phyloP scores from a whole-genome alignment of 1,284 basidiomycete genomes.

The Apiotrichum sp. region DNA sequence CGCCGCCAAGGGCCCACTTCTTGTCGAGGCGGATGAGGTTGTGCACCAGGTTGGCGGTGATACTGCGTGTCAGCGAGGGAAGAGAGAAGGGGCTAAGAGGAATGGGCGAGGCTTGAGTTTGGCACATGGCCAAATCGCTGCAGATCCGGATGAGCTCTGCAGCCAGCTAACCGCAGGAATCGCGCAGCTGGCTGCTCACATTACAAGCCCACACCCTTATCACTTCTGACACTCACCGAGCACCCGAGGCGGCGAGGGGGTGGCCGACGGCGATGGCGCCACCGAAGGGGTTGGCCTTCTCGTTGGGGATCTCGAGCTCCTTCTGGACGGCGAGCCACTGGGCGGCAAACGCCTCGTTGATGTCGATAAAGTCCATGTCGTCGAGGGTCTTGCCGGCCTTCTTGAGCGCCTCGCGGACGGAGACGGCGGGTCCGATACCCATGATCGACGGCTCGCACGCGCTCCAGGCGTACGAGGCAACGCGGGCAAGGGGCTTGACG shows the following conservation, averaged over 20 bases:
- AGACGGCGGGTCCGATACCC: constrained; percentile 54
- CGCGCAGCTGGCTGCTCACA: no score
- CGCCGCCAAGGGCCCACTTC: constrained; percentile 53
- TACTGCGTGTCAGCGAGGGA: constrained; percentile 23
- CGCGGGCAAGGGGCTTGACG: constrained; percentile 51
- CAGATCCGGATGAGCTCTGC: no score
- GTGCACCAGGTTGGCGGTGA: constrained; percentile 52
- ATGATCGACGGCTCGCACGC: constrained; percentile 55
- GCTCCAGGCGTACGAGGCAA: constrained; percentile 52
- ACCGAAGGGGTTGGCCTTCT: constrained; percentile 54
- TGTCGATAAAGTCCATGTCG: constrained; percentile 54
- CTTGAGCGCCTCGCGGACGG: constrained; percentile 30
- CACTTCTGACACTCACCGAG: constrained; percentile 29
- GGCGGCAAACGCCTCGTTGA: constrained; percentile 56
- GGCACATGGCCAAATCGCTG: no score
- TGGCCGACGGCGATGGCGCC: constrained; percentile 52
- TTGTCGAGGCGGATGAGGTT: constrained; percentile 52
- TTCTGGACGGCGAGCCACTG: constrained; percentile 54
- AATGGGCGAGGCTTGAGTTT: no score
- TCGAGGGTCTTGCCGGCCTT: constrained; percentile 40
- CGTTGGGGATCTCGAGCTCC: constrained; percentile 52
- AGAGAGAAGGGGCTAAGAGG: neutral
- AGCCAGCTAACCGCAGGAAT: no score
- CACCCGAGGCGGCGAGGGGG: constrained; percentile 53
- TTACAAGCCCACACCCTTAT: no score